These are phyloP conservation scores for Leccinum solheimii DNA, from an alignment of 1,284 basidiomycete genomes.

Conservation along the genomic window DNA sequence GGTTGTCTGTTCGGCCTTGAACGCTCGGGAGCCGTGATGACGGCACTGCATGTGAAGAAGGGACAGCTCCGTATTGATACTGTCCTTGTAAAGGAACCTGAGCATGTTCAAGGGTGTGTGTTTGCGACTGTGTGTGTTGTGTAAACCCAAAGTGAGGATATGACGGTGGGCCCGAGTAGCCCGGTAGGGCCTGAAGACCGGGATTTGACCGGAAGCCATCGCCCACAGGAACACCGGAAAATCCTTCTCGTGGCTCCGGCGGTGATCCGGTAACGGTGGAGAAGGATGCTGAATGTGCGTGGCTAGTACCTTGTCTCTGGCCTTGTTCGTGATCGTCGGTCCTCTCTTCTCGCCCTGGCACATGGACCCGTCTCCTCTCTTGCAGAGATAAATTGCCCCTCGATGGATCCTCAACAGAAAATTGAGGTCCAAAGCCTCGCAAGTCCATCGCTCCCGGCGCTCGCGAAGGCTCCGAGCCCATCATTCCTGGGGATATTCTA, in stretches of 20 bases:
- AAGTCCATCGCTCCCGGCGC: constrained; percentile 3
- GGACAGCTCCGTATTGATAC: constrained; percentile 7
- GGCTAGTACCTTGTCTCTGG: background rate
- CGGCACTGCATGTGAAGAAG: constrained; percentile 9
- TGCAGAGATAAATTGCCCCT: background rate
- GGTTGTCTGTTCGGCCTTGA: constrained; percentile 9
- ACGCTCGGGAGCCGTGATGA: background rate
- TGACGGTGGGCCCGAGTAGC: constrained; percentile 9
- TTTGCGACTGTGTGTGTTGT: constrained; percentile 8
- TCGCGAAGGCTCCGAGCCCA: constrained; percentile 17
- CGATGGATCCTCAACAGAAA: background rate
- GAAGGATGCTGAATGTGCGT: constrained; percentile 27
- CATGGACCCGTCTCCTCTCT: background rate
- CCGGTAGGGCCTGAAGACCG: constrained; percentile 3
- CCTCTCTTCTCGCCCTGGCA: background rate
- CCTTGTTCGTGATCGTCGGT: background rate
- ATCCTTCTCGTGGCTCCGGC: constrained; percentile 7
- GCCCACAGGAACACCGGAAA: background rate
- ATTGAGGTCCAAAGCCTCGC: background rate
- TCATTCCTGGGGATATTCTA: constrained; percentile 22
- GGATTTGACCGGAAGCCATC: background rate
- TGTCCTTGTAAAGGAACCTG: constrained; percentile 11
- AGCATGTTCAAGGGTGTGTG: constrained; percentile 1
- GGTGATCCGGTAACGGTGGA: constrained; percentile 31
- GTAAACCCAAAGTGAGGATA: constrained; percentile 6